phyloP scores from a whole-genome alignment of 805 yeast genomes.

The Metschnikowia gelsemii region DNA sequence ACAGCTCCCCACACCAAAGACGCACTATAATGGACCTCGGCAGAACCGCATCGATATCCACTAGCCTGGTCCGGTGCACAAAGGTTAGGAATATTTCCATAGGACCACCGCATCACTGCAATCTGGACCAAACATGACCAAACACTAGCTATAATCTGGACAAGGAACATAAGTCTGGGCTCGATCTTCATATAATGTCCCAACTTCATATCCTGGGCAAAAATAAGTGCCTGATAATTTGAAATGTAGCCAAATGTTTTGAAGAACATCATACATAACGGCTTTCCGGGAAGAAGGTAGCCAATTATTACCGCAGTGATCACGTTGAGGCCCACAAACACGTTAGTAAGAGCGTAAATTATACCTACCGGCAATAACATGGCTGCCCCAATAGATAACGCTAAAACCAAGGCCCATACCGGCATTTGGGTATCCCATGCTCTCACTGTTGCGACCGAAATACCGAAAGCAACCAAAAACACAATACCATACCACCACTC shows the following conservation, averaged over 20 bases:
- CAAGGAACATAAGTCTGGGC: constrained; percentile 20
- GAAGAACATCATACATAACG: constrained; percentile 23
- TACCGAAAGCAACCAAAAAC: constrained; percentile 14
- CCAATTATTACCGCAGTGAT: constrained; percentile 23
- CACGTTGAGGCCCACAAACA: constrained; percentile 22
- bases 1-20: constrained; percentile 41
- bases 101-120: constrained; percentile 27
- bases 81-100: constrained; percentile 21
- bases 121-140: constrained; percentile 25
- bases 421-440: constrained; percentile 21
- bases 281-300: constrained; percentile 22
- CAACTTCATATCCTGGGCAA: constrained; percentile 21
- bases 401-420: constrained; percentile 21
- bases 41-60: constrained; percentile 24
- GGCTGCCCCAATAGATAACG: constrained; percentile 17
- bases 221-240: constrained; percentile 22
- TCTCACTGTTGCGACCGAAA: constrained; percentile 19
- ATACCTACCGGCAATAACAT: constrained; percentile 22
- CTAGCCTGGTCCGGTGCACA: constrained; percentile 17
- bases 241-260: constrained; percentile 23
- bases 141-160: constrained; percentile 22
- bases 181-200: constrained; percentile 25
- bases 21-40: constrained; percentile 23
- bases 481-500: constrained; percentile 24
- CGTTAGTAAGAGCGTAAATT: constrained; percentile 23